A percentile compares a stretch with the other conserved stretches of the same genome.
Evolutionary conservation across 768 basidiomycete species (phyloP).

Genomic region (Asterophora lycoperdoides): DNA sequence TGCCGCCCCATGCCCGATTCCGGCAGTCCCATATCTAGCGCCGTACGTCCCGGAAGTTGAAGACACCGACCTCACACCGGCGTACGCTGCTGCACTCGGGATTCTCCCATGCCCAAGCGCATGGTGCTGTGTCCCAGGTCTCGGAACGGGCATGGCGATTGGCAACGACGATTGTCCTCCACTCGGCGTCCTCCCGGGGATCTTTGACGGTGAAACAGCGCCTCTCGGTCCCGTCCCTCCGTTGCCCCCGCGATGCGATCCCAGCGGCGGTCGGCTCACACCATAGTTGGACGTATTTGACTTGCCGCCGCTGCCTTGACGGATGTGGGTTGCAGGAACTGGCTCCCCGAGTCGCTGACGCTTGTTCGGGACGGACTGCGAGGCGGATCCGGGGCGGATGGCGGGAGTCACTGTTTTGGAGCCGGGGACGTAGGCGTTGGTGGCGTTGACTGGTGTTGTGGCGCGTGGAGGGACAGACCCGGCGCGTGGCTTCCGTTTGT

Average conservation of each 20-base stretch:
- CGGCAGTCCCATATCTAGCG: slow-evolving; percentile 21
- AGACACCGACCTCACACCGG: slow-evolving; percentile 15
- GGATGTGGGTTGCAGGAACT: slow-evolving; percentile 14
- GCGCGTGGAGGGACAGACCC: slow-evolving; percentile 60
- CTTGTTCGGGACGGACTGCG: slow-evolving; percentile 57
- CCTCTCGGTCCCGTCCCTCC: slow-evolving; percentile 23
- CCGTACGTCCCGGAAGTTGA: slow-evolving; percentile 23
- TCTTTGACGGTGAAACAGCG: slow-evolving; percentile 50
- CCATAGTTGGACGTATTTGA: slow-evolving; percentile 19
- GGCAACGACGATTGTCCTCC: slow-evolving; percentile 29
- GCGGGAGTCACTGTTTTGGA: slow-evolving; percentile 55
- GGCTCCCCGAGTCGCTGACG: slow-evolving; percentile 53
- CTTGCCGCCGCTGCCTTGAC: slow-evolving; percentile 17
- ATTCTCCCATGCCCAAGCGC: slow-evolving; percentile 52
- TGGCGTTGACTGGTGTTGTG: slow-evolving; percentile 47
- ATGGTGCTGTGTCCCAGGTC: slow-evolving; percentile 48
- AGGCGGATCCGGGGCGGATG: slow-evolving; percentile 47
- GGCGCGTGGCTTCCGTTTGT: slow-evolving; percentile 55
- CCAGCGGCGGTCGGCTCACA: slow-evolving; percentile 34
- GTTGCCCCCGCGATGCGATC: slow-evolving; percentile 37
- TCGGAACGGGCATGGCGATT: slow-evolving; percentile 46
- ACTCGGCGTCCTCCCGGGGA: slow-evolving; percentile 35
- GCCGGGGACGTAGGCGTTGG: slow-evolving; percentile 36
- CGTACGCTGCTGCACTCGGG: slow-evolving; percentile 29
- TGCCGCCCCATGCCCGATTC: slow-evolving; percentile 18